phyloP scores from a whole-genome alignment of 1,139 yeast species.

The Candida mesenterica region DNA sequence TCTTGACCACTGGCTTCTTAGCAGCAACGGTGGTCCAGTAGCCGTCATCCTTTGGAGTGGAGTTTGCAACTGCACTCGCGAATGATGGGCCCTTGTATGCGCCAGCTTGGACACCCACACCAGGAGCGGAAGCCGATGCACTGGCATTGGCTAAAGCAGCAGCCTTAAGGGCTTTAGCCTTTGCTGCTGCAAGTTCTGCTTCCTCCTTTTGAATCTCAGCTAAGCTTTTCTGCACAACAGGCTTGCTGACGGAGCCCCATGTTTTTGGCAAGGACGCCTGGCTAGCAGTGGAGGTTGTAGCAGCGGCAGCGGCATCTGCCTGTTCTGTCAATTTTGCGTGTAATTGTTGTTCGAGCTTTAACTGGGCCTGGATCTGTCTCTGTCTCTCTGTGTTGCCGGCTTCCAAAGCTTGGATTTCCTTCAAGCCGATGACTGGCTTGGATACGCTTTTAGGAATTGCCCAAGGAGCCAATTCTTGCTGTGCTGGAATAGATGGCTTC shows the following conservation, averaged over 20 bases:
- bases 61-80: conserved; percentile 22
- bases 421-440: conserved; percentile 55
- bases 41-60: conserved; percentile 30
- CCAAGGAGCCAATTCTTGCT: conserved; percentile 55
- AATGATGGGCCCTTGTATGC: conserved; percentile 16
- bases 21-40: conserved; percentile 48
- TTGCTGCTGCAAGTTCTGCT: conserved; percentile 38
- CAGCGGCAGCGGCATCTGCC: conserved; percentile 19
- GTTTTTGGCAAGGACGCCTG: conserved; percentile 41
- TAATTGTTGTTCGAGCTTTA: conserved; percentile 22
- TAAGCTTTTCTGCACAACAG: conserved; percentile 33
- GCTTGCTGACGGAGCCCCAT: conserved; percentile 48
- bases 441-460: conserved; percentile 29
- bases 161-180: conserved; percentile 23
- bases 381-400: conserved; percentile 49
- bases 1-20: conserved; percentile 27
- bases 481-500: conserved; percentile 24
- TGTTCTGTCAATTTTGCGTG: conserved; percentile 16
- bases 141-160: conserved; percentile 15
- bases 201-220: conserved; percentile 50
- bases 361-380: conserved; percentile 33
- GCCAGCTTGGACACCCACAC: conserved; percentile 13
- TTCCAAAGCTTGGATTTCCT: conserved; percentile 70
- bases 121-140: conserved; percentile 12
- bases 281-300: conserved; percentile 21